Conservation (phyloP, 768 basidiomycete species). For the Suillus discolor region DNA sequence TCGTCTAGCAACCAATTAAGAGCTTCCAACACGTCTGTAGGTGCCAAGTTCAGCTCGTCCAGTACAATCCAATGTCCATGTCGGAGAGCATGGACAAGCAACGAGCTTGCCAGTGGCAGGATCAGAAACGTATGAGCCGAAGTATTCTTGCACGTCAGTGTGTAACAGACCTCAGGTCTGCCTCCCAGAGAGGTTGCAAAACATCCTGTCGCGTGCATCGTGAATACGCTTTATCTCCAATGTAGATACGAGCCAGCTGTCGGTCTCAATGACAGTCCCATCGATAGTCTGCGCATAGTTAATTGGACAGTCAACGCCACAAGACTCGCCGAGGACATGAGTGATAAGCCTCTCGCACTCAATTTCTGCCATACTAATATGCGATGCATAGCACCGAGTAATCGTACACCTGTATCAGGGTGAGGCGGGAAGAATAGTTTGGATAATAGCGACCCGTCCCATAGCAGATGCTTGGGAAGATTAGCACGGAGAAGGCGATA, state of each 20-base stretch:
- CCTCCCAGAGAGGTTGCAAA: constrained; percentile 38
- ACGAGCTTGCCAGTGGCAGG: constrained; percentile 89
- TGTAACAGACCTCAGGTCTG: constrained; percentile 63
- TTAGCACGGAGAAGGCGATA: constrained; percentile 80
- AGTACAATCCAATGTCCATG: constrained; percentile 97
- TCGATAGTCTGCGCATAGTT: constrained; percentile 53
- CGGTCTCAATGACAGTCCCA: constrained; percentile 48
- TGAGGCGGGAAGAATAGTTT: constrained; percentile 49
- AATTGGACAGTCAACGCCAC: constrained; percentile 64
- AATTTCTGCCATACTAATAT: constrained; percentile 76
- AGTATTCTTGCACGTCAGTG: constrained; percentile 98
- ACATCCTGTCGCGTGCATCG: constrained; percentile 45
- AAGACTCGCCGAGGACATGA: constrained; percentile 59
- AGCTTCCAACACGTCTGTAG: constrained; percentile 96
- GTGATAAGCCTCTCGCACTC: constrained; percentile 70
- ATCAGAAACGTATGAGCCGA: constrained; percentile 96
- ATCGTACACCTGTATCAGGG: constrained; percentile 63
- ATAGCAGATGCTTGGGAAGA: constrained; percentile 60
- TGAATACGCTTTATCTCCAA: constrained; percentile 66
- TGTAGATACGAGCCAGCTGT: constrained; percentile 84
- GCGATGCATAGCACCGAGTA: constrained; percentile 72
- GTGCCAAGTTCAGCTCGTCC: constrained; percentile 96
- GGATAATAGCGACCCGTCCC: constrained; percentile 53
- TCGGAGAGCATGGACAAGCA: constrained; percentile 92
- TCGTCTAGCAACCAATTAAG: constrained; percentile 96